Base-by-base conservation (phyloP, 257 asterid genomes). In the Leptodermis oblonga region DNA sequence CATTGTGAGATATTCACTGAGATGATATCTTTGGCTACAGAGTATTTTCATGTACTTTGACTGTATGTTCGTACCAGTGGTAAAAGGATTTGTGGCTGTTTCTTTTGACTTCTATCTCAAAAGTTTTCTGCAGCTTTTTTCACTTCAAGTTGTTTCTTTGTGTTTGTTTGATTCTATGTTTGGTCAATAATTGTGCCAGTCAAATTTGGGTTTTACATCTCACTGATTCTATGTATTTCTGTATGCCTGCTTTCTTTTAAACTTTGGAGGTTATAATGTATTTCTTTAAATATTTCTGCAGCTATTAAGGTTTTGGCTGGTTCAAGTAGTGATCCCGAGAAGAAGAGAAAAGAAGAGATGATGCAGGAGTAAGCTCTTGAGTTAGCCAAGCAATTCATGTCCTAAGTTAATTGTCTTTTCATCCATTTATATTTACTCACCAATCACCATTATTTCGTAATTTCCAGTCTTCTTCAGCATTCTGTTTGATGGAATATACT, bases 401-500 rank as follows among this genome's bases (percentile, higher is more conserved):
- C 65, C 22, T 60, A 26, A 31, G 36, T 37, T 33, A 33, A 23
- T 52, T 37, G 56, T 56, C 20, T 15, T 20, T 65, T 22, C 33
- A 30, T 43, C 55, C 43, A 33, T 64, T 70, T 60, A 58, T 68
- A n/a, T n/a, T n/a, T n/a, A n/a, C n/a, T n/a, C n/a, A n/a, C n/a
- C n/a, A n/a, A n/a, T 61, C 70, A 72, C 60, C 55, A 54, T 26
- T 23, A 70, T 58, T 34, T 66, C 45, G 4, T 74, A 51, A 67
- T 63, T 67, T 52, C 71, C 74, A 53, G 77, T 55, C 51, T 62
- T 68, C 75, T 39, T 79, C 75, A 62, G 36, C 69, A 71, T 71
- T 79, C 74, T 78, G 73, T 76, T 84, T 87, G 80, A 78, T 79
- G 85, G 84, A 83, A 82, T 56, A 68, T 72, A 71, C 73, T 74